Base-by-base conservation (phyloP, 352 stramenopile genomes). In the Aphanomyces stellatus region DNA sequence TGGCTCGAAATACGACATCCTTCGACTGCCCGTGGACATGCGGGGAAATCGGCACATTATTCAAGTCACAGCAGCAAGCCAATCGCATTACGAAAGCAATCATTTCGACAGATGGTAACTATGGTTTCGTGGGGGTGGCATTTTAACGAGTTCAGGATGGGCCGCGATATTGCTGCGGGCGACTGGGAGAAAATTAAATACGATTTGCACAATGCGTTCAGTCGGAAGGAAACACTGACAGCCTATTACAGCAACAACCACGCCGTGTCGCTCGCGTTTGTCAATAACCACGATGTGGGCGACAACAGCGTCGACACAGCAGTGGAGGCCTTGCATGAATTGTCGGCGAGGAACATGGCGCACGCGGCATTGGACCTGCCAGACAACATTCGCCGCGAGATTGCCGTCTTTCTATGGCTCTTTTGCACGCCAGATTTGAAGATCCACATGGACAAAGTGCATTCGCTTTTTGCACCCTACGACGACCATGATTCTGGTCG, bases 101-200 rank as follows among this genome's bases (percentile, higher is more conserved):
- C 46, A 55, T 11, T 67, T 67, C 24, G 60, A 67, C 49, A 67
- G 57, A 59, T 67, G 60, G 60, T 65, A 34, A 1, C 25, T 49
- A 5, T 43, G 37, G 17, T 8, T 43, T n/a, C n/a, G n/a, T n/a
- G n/a, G n/a, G n/a, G n/a, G n/a, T n/a, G n/a, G n/a, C n/a, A n/a
- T n/a, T n/a, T n/a, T n/a, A n/a, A n/a, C n/a, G n/a, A n/a, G 3
- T 17, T 1, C 35, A 65, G 57, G 57, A 57, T 67, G 19, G 60
- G 60, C 7, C 49, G 34, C 7, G 60, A 67, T 15, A 37, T 67
- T 41, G 34, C 35, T 6, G 48, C 35, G 28, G 60, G 60, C 25
- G 60, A 67, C 49, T 67, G 60, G 60, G 60, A 67, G 41, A 67
- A 67, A 46, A 57, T 67, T n/a, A 67, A 67, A 49, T 67, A 46